Evolutionary conservation across 2,329 filamentous ascomycete species (phyloP).

Genomic region (Alternaria consortialis): DNA sequence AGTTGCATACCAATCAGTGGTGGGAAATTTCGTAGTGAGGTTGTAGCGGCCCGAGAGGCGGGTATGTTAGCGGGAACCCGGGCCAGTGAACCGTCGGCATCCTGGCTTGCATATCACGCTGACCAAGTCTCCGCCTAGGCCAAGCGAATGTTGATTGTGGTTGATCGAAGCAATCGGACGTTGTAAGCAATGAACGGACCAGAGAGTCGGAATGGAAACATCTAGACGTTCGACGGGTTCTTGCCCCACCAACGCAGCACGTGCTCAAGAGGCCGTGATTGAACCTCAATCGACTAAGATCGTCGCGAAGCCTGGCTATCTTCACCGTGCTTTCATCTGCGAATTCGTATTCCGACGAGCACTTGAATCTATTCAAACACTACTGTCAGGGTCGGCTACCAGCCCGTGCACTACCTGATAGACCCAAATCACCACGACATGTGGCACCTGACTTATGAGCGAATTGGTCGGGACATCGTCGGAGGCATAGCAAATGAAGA

Average conservation of each 20-base stretch:
- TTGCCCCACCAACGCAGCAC: conserved; percentile 1
- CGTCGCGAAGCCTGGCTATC: neutral
- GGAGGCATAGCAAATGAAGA: conserved; percentile 19
- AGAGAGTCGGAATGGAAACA: conserved; percentile 12
- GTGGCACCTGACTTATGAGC: conserved; percentile 23
- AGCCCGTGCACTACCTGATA: conserved; percentile 4
- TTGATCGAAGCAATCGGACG: conserved; percentile 6
- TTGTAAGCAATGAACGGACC: neutral
- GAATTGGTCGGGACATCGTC: conserved; percentile 19
- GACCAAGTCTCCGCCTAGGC: conserved; percentile 19
- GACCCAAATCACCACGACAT: conserved; percentile 13
- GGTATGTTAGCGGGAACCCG: conserved; percentile 39
- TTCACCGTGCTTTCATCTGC: conserved; percentile 3
- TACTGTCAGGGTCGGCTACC: neutral
- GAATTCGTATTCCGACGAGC: neutral
- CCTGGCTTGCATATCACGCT: conserved; percentile 37
- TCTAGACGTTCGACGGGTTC: conserved; percentile 7
- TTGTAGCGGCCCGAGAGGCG: conserved; percentile 40
- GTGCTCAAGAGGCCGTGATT: neutral
- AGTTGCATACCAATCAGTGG: conserved; percentile 33
- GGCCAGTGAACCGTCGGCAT: conserved; percentile 31
- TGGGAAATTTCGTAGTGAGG: conserved; percentile 46
- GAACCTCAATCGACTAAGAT: neutral
- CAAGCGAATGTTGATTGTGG: conserved; percentile 35
- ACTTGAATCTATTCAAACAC: neutral